Evolutionary conservation across 1,139 yeast genomes (phyloP), one percentile per base, ranked within the genome.

Genomic region (Wickerhamomyces sp.): DNA sequence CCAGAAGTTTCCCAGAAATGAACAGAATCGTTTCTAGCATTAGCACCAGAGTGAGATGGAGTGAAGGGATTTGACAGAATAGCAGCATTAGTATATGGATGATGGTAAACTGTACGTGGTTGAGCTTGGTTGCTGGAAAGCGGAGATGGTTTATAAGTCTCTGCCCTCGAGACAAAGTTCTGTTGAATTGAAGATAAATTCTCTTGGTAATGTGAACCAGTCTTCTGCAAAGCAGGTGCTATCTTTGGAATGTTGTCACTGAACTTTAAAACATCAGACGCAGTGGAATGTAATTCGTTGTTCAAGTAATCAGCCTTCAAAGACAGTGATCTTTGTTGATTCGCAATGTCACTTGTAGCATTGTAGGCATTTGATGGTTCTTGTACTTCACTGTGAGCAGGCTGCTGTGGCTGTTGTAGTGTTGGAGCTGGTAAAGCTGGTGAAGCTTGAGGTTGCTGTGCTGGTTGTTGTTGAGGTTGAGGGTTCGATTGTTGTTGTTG

Each of bases 1-100:
- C 38, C 39, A 2, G 50, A 36, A 14, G 37, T 34, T 31, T 45
- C 49, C 55, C 55, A 51, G 25, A 49, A 51, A 27, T 45, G 47
- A 19, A 51, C 43, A 9, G 47, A 37, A 7, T 45, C 44, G 27
- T 38, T 38, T 23, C 45, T 38, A 24, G 37, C 33, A 16, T 9
- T 9, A 33, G 33, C 18, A 19, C 9, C 9, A n/a, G 35, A 26
- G 16, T 5, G 19, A 17, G 29, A 21, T 3, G 39, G 30, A 18
- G 41, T 16, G 23, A 36, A 38, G 22, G 48, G 41, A 14, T 35
- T 36, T 23, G 35, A 31, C 21, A 34, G 31, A 13, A 22, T 17
- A 8, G 30, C 28, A 10, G 36, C 21, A 13, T 25, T 23, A n/a
- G n/a, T n/a, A n/a, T 36, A 35, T 8, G 21, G 32, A 6, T 32